phyloP scores from a whole-genome alignment of 306 rosid genomes.

The Malus orientalis region DNA sequence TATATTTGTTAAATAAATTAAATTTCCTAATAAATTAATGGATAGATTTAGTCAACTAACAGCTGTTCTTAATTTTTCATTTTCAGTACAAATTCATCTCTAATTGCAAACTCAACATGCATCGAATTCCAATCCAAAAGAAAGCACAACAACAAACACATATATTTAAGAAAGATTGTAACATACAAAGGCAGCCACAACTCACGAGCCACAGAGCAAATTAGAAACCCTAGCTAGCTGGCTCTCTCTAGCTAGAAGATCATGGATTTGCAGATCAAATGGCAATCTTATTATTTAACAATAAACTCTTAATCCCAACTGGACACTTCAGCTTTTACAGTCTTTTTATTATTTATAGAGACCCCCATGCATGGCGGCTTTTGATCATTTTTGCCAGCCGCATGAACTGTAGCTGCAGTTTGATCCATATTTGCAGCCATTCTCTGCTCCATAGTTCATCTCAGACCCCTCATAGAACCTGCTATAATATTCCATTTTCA shows the following conservation, averaged over 20 bases:
- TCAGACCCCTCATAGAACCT: slow-evolving; percentile 7
- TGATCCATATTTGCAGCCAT: slow-evolving; percentile 14
- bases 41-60: no score
- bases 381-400: slow-evolving; percentile 11
- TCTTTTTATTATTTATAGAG: neutral
- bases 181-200: neutral
- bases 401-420: slow-evolving; percentile 18
- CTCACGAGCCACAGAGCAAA: neutral
- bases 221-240: neutral
- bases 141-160: neutral
- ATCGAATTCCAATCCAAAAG: neutral
- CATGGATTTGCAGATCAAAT: neutral
- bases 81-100: neutral
- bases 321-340: neutral
- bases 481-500: no score
- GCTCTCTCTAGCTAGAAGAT: neutral
- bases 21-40: no score
- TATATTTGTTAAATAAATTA: no score
- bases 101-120: neutral
- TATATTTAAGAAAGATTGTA: neutral
- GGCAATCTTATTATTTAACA: neutral
- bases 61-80: neutral
- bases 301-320: neutral
- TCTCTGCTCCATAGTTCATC: slow-evolving; percentile 21
- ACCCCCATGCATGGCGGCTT: neutral